phyloP scores from a whole-genome alignment of 2,329 filamentous ascomycete species.

The Stagonosporopsis chrysanthemi region DNA sequence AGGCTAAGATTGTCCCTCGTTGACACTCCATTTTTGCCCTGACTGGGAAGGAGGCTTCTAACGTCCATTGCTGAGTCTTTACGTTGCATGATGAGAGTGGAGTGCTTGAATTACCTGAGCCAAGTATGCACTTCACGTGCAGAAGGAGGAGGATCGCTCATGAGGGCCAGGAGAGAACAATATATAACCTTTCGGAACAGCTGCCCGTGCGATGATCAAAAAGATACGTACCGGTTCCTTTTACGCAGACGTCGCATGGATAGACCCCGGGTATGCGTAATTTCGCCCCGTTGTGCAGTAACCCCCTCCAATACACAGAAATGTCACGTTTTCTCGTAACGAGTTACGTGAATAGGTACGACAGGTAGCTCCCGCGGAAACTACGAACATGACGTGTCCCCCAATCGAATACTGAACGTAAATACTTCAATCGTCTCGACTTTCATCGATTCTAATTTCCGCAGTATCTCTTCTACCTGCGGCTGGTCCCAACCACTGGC shows the following conservation, averaged over 20 bases:
- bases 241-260: background rate
- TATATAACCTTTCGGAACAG: background rate
- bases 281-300: slow-evolving; percentile 1
- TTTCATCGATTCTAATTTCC: too few species aligned
- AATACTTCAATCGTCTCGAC: background rate
- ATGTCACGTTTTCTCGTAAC: slow-evolving; percentile 12
- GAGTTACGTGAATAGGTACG: slow-evolving; percentile 10
- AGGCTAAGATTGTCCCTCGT: slow-evolving; percentile 51
- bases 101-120: slow-evolving; percentile 16
- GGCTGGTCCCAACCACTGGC: too few species aligned
- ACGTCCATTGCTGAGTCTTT: slow-evolving; percentile 24
- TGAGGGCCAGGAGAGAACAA: background rate
- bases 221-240: background rate
- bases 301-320: background rate
- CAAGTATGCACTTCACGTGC: slow-evolving; percentile 4
- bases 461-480: too few species aligned
- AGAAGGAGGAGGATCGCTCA: background rate
- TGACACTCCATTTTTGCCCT: slow-evolving; percentile 8
- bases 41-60: slow-evolving; percentile 1
- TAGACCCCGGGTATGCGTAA: background rate
- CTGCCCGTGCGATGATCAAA: background rate
- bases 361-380: background rate
- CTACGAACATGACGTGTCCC: background rate
- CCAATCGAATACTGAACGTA: background rate
- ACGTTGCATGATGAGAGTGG: slow-evolving; percentile 17